phyloP scores from a whole-genome alignment of 1,139 yeast species.

The Blastobotrys arbuscula region DNA sequence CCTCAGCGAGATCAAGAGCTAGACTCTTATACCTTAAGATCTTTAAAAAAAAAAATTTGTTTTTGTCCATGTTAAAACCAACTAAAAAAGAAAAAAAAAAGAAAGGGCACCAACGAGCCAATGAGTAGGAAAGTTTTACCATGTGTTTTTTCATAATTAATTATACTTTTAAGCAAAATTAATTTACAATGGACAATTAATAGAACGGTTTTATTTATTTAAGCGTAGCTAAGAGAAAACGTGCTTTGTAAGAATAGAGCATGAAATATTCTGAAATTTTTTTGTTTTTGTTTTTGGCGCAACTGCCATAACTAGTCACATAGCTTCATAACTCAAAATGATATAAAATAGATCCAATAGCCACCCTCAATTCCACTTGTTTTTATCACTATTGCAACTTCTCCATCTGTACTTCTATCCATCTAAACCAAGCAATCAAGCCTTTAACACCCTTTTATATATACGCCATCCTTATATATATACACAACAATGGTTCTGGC shows the following conservation, averaged over 20 bases:
- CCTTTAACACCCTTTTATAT: not conserved
- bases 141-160: not conserved
- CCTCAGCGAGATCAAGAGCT: no score
- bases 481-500: conserved; percentile 37
- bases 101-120: not conserved
- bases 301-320: no score
- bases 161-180: not conserved
- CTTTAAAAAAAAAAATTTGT: no score
- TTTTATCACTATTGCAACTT: not conserved
- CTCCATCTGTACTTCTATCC: not conserved
- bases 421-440: not conserved
- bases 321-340: not conserved
- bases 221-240: not conserved
- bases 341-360: not conserved
- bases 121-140: not conserved
- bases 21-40: no score
- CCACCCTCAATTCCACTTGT: not conserved
- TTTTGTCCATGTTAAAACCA: not conserved
- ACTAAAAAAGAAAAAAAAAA: not conserved
- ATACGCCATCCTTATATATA: not conserved
- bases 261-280: no score
- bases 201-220: no score
- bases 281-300: no score
- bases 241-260: no score
- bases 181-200: no score